These are phyloP conservation scores for Thymus quinquecostatus DNA, from an alignment of 257 asterid species.

Conservation along the genomic window DNA sequence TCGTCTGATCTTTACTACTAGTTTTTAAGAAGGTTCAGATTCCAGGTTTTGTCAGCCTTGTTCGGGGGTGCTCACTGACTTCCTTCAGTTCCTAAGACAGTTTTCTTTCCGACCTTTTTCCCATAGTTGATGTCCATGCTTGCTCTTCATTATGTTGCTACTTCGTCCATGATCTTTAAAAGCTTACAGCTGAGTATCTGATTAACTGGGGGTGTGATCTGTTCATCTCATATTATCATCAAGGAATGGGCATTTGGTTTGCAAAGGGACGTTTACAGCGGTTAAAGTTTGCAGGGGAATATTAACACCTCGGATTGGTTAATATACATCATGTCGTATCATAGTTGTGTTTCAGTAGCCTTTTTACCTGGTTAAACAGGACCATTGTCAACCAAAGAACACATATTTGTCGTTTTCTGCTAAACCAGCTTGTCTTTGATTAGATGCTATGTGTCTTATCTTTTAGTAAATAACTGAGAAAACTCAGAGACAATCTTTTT, in stretches of 20 bases:
- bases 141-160: constrained; percentile 20
- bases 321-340: not conserved
- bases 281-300: constrained; percentile 25
- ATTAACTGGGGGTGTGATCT: constrained; percentile 14
- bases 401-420: not conserved
- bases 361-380: constrained; percentile 15
- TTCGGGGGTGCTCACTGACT: constrained; percentile 3
- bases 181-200: constrained; percentile 22
- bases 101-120: not conserved
- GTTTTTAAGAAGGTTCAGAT: constrained; percentile 27
- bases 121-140: not conserved
- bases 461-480: constrained; percentile 14
- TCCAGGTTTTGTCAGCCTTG: constrained; percentile 9
- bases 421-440: constrained; percentile 14
- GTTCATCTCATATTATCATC: constrained; percentile 15
- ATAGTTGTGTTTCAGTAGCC: constrained; percentile 27
- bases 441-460: not conserved
- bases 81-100: constrained; percentile 17
- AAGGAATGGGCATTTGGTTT: constrained; percentile 23
- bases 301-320: constrained; percentile 24
- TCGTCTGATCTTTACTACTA: not conserved
- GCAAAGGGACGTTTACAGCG: constrained; percentile 8
- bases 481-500: constrained; percentile 4
- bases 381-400: constrained; percentile 18
- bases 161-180: not conserved